Conservation (phyloP, 805 yeast species). For the Pichia californica region DNA sequence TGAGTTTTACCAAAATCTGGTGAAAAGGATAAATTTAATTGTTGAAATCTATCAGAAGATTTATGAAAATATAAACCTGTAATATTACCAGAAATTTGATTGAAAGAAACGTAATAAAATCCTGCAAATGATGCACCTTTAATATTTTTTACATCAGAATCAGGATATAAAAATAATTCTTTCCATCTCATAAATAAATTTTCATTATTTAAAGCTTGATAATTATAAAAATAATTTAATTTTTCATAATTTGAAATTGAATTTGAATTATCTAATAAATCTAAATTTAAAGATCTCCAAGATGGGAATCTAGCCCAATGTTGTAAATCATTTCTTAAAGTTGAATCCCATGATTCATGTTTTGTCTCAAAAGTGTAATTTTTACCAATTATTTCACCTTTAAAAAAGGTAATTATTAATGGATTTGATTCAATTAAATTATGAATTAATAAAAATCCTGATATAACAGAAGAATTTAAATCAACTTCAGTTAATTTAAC, state of each 20-base stretch:
- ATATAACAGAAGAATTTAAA: slow-evolving; percentile 39
- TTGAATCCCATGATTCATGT: slow-evolving; percentile 48
- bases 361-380: slow-evolving; percentile 53
- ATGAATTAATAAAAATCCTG: slow-evolving; percentile 60
- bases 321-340: slow-evolving; percentile 44
- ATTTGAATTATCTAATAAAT: slow-evolving; percentile 19
- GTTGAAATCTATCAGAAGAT: slow-evolving; percentile 74
- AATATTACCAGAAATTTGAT: slow-evolving; percentile 67
- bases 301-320: slow-evolving; percentile 55
- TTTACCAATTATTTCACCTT: slow-evolving; percentile 62
- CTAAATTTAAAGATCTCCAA: slow-evolving; percentile 29
- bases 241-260: slow-evolving; percentile 23
- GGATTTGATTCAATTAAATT: slow-evolving; percentile 60
- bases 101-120: slow-evolving; percentile 80
- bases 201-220: slow-evolving; percentile 31
- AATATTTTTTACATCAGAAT: slow-evolving; percentile 54
- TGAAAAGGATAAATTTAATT: slow-evolving; percentile 55
- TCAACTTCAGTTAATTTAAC: slow-evolving; percentile 71
- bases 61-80: slow-evolving; percentile 79
- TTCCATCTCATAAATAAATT: slow-evolving; percentile 91
- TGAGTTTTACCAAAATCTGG: slow-evolving; percentile 41
- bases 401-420: slow-evolving; percentile 63
- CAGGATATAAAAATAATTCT: slow-evolving; percentile 81
- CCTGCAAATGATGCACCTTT: slow-evolving; percentile 87
- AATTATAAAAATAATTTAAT: slow-evolving; percentile 22